Evolutionary conservation across 805 yeast species (phyloP), one percentile per base, ranked within the genome.

Genomic region (Pichia nakasei): DNA sequence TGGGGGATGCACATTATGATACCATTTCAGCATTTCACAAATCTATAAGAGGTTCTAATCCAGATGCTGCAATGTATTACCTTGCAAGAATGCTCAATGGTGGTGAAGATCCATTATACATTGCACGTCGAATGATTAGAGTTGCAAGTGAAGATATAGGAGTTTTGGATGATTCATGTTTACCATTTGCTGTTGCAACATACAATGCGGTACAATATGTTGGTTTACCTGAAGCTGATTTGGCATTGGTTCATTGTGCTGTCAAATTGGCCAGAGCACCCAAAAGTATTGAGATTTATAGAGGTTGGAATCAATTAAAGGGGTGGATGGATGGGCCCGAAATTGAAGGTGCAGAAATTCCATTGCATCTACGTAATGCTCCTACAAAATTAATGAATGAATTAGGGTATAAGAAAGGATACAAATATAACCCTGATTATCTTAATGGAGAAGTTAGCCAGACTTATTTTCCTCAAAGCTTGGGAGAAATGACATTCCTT

Each of bases 81-180:
- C 64, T 93, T 19, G 91, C 81, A 0, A 71, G 88, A 39, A 93
- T 93, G 98, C 68, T 93, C 1, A 73, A 77, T 50, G 94, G 95
- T 3, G 98, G 98, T 0, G 98, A 94, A 59, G 94, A 85, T 56
- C 97, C 97, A 0, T 63, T 87, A 21, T 93, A 83, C 54, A 79
- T 93, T 12, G 88, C 93, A 0, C 69, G 99, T 36, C 67, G 98
- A 51, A 84, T 93, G 94, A 81, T 93, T 5, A 71, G 96, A 4
- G 93, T 93, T 19, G 97, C 98, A 0, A 82, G 93, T 56, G 99
- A 93, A 59, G 99, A 93, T 59, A 69, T 93, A 22, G 99, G 99
- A 0, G 64, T 85, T 2, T 68, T 84, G 4, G 97, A 93, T 60
- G 86, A 87, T 41, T 63, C 83, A 1, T 78, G 94, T 52, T 64